Conservation (phyloP, 306 rosid genomes). For the Mucuna pruriens region DNA sequence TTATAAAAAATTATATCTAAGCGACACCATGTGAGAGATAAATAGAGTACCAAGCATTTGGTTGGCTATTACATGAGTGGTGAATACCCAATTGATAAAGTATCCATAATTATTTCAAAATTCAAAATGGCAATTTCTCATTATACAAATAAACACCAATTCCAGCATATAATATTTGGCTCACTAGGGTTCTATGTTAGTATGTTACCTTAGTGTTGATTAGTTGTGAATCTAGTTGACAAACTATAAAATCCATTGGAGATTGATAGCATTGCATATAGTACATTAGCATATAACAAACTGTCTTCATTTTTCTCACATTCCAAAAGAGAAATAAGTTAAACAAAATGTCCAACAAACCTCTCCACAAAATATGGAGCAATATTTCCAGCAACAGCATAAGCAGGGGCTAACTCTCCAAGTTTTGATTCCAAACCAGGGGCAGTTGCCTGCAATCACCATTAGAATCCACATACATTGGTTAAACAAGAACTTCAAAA, state of each 20-base stretch:
- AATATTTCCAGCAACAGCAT: conserved; percentile 80
- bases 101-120: conserved; percentile 1
- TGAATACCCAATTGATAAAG: conserved; percentile 8
- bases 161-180: conserved; percentile 20
- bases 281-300: background rate
- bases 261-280: conserved; percentile 4
- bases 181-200: conserved; percentile 2
- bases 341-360: conserved; percentile 42
- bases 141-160: background rate
- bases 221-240: background rate
- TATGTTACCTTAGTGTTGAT: background rate
- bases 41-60: conserved; percentile 8
- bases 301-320: background rate
- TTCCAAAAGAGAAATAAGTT: conserved; percentile 12
- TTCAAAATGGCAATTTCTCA: background rate
- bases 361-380: conserved; percentile 81
- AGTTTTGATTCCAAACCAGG: conserved; percentile 85
- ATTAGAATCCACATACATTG: conserved; percentile 26
- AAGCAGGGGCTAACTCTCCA: conserved; percentile 84
- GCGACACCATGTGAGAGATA: background rate
- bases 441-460: conserved; percentile 75
- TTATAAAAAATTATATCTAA: background rate
- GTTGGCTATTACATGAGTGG: background rate
- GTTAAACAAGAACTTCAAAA: conserved; percentile 2
- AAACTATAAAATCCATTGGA: conserved; percentile 18